A percentile compares a stretch with the other conserved stretches of the same genome.
Evolutionary conservation across 2,329 filamentous ascomycete genomes (phyloP).

Genomic region (Ophiostoma triangulosporum): DNA sequence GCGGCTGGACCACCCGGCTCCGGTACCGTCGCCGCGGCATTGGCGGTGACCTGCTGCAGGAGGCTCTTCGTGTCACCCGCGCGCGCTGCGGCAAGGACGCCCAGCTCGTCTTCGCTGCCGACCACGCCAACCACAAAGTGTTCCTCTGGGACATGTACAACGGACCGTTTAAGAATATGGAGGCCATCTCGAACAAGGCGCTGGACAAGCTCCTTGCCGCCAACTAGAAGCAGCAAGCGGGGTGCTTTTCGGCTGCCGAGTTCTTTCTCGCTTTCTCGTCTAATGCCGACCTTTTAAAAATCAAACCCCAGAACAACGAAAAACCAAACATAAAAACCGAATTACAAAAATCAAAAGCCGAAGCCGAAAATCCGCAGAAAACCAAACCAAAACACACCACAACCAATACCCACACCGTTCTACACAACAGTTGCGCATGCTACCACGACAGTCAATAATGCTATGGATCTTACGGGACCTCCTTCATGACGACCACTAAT

Average conservation of each 20-base stretch:
- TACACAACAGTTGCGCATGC: neutral
- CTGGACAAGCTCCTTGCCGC: slow-evolving; percentile 36
- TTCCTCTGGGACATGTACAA: slow-evolving; percentile 52
- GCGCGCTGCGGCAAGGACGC: slow-evolving; percentile 55
- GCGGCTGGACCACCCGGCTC: slow-evolving; percentile 68
- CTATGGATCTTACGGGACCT: neutral
- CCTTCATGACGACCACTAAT: no score
- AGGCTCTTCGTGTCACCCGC: slow-evolving; percentile 54
- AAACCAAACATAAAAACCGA: neutral
- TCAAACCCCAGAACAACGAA: neutral
- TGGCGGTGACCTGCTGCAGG: slow-evolving; percentile 57
- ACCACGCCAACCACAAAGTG: slow-evolving; percentile 62
- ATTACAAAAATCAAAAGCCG: neutral
- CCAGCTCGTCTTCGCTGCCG: slow-evolving; percentile 56
- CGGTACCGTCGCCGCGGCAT: slow-evolving; percentile 59
- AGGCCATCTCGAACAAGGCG: slow-evolving; percentile 41
- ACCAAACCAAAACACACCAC: neutral
- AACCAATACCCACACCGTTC: no score
- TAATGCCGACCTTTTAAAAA: neutral
- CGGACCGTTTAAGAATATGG: slow-evolving; percentile 41
- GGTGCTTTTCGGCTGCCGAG: neutral
- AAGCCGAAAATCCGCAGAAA: neutral
- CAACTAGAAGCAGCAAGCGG: slow-evolving; percentile 28
- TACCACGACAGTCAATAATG: neutral
- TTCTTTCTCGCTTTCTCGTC: no score